phyloP scores from a whole-genome alignment of 306 rosid genomes.

The Ochetophila trinervis region DNA sequence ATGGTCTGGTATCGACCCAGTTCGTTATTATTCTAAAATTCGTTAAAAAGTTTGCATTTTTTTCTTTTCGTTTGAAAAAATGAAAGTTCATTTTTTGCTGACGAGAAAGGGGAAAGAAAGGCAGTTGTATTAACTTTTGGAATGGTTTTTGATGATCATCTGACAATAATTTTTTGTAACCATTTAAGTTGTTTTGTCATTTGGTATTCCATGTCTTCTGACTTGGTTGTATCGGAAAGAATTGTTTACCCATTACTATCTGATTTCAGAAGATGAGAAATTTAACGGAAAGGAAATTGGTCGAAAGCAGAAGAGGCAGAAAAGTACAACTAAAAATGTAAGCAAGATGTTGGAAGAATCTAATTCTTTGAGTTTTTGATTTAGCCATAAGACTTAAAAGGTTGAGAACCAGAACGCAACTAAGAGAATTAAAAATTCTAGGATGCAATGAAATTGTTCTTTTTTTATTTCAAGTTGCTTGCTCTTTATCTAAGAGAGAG shows the following conservation, averaged over 20 bases:
- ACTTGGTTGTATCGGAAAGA: not conserved
- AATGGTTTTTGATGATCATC: not conserved
- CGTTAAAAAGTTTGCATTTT: not conserved
- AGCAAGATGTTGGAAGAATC: slow-evolving; percentile 39
- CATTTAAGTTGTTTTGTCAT: too few relatives aligned
- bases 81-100: too few relatives aligned
- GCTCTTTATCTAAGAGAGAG: slow-evolving; percentile 8
- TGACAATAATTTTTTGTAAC: too few relatives aligned
- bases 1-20: not conserved
- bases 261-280: slow-evolving; percentile 63
- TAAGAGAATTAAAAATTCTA: slow-evolving; percentile 8
- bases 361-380: not conserved
- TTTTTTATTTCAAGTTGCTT: slow-evolving; percentile 20
- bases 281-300: slow-evolving; percentile 33
- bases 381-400: not conserved
- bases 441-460: not conserved
- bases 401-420: not conserved
- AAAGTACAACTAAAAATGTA: slow-evolving; percentile 39
- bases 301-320: slow-evolving; percentile 47
- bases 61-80: not conserved
- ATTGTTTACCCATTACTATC: slow-evolving; percentile 4
- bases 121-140: not conserved
- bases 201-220: not conserved
- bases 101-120: not conserved
- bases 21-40: slow-evolving; percentile 4